A percentile compares a stretch with the other conserved stretches of the same genome.
Conservation (phyloP, 768 basidiomycete species). For the Termitomyces sp. region DNA sequence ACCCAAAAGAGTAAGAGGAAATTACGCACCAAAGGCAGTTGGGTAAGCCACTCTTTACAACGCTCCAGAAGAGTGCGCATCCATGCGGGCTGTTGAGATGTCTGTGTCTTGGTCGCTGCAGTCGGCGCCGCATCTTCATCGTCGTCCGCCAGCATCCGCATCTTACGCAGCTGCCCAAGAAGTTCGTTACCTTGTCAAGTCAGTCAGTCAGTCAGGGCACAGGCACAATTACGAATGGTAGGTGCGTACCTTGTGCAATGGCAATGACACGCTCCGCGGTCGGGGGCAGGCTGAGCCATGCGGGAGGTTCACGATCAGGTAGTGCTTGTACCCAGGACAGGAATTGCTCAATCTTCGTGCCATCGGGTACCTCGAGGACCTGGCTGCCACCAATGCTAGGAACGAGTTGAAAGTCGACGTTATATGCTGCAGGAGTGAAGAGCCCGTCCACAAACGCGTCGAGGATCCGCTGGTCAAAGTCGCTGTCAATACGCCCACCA, state of each 20-base stretch:
- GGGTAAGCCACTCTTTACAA: slow-evolving; percentile 78
- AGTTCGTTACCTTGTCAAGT: slow-evolving; percentile 64
- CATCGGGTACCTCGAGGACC: slow-evolving; percentile 76
- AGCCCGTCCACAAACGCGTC: slow-evolving; percentile 91
- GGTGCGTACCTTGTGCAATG: slow-evolving; percentile 71
- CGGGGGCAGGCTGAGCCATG: slow-evolving; percentile 91
- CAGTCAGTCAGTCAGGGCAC: slow-evolving; percentile 6
- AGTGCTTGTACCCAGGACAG: slow-evolving; percentile 83
- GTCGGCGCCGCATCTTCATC: slow-evolving; percentile 61
- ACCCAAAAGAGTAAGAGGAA: slow-evolving; percentile 7
- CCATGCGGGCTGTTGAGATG: slow-evolving; percentile 85
- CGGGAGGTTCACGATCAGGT: slow-evolving; percentile 91
- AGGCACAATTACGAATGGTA: neutral
- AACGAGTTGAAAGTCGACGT: slow-evolving; percentile 89
- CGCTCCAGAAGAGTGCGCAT: slow-evolving; percentile 84
- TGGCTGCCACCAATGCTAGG: slow-evolving; percentile 55
- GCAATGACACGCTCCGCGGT: slow-evolving; percentile 93
- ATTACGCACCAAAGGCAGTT: slow-evolving; percentile 65
- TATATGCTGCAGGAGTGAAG: slow-evolving; percentile 87
- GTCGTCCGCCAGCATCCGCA: slow-evolving; percentile 85
- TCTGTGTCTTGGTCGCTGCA: slow-evolving; percentile 57
- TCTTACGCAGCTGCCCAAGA: slow-evolving; percentile 85
- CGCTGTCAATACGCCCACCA: slow-evolving; percentile 90
- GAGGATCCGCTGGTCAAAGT: slow-evolving; percentile 90
- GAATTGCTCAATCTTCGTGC: slow-evolving; percentile 91